Base-by-base conservation (phyloP, 2,329 filamentous ascomycete genomes). In the Diaporthe capsici region DNA sequence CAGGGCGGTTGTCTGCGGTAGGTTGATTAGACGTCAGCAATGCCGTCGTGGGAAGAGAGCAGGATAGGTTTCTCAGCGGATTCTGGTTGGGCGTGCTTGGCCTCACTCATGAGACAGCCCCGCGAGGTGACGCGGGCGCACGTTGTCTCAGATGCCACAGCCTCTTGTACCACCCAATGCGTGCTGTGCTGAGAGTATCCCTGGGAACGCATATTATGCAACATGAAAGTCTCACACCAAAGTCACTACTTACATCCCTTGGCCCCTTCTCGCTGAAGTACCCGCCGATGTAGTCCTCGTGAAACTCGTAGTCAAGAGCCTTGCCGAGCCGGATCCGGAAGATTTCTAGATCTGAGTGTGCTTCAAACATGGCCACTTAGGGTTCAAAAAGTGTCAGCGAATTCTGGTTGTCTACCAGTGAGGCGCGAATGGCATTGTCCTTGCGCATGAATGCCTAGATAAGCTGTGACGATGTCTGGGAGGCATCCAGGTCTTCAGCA, bases 201-300 rank as follows among this genome's bases (percentile, higher is more conserved):
- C 8, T 1, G 31, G 47, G 65, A 8, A 39, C 37, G n/a, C 65
- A 22, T 4, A 28, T 42, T 20, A 55, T 12, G 49, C 34, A 55
- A 55, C 34, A 22, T 28, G 49, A 70, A 70, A 55, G 22, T 22
- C 65, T 70, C 65, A 70, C 65, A 70, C n/a, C 47, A 55, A 70
- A 55, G 5, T 70, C 65, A 25, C n/a, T 28, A 70, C 65, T 70
- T 70, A 70, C 65, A 81, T 99, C 97, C 58, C 97, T 91, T 0
- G 97, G 97, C 0, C 97, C 97, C 42, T 94, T 92, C 81, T 99
- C 98, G 76, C 94, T 98, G 84, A 99, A 99, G 76, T 99, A 94
- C 8, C 94, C 95, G 60, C 97, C 97, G 77, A 99, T 98, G 81
- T 98, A 98, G 86, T 99, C 97, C 85, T 98, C 97, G 82, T 98